Base-by-base conservation (phyloP, 257 asterid genomes). In the Jacaranda mimosifolia region DNA sequence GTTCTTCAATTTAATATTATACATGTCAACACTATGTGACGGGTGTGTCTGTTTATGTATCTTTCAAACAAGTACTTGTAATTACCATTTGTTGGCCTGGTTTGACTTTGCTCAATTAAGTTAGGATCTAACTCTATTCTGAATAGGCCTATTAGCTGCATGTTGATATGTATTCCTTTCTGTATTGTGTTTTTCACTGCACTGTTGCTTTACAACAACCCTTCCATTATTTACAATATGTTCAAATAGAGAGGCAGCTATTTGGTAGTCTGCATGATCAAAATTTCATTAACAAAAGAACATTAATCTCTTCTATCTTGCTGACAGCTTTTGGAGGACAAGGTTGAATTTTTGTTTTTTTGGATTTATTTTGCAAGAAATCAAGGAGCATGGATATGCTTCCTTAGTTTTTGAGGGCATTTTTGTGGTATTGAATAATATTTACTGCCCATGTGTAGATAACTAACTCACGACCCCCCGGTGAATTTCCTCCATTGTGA, bases 141-240 rank as follows among this genome's bases (percentile, higher is more conserved):
- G 46, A 36, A 32, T 26, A 51, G 66, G 8, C 76, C 49, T 71
- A 35, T 43, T 43, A 66, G 26, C n/a, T 76, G 66, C 59, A 26
- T 66, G 39, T 19, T 66, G 62, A 15, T 32, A 17, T 45, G 67
- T 53, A 68, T 10, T 35, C 40, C 26, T 14, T 45, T 9, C 70
- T 12, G 19, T 51, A 14, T 32, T 14, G 0, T 70, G 15, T 48
- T 70, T 8, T n/a, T 55, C 5, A 15, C 9, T 38, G 3, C 15
- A 5, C 55, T 60, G 70, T 49, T 59, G 7, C 75, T 46, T 43
- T n/a, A 17, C 35, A 15, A 65, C 3, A 18, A 18, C 21, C 14
- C 43, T 7, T 18, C 57, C 6, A 35, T 57, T 43, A 39, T 59
- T 12, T n/a, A 14, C 67, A 46, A 26, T 59, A 35, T 66, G 42